Conservation (phyloP, 2,329 filamentous ascomycete species). For the Dendrostoma leiphaemia region DNA sequence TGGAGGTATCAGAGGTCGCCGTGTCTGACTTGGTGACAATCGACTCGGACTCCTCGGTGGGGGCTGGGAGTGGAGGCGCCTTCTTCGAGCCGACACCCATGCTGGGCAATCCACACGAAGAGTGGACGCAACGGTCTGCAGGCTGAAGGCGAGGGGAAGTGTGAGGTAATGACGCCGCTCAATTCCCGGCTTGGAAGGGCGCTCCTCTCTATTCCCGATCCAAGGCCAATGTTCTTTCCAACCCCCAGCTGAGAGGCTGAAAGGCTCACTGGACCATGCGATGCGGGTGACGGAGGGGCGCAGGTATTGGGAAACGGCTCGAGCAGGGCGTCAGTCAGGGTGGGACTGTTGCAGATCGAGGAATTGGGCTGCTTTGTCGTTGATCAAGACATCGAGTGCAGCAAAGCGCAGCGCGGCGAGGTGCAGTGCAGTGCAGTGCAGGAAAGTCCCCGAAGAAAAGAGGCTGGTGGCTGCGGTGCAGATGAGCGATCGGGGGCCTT, state of each 20-base stretch:
- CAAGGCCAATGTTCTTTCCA: constrained; percentile 15
- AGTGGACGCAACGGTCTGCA: too few relatives aligned
- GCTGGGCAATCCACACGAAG: constrained; percentile 29
- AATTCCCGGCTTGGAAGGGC: constrained; percentile 13
- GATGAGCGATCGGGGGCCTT: not conserved
- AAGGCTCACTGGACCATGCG: constrained; percentile 18
- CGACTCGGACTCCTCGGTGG: constrained; percentile 68
- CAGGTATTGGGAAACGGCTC: constrained; percentile 3
- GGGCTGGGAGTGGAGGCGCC: constrained; percentile 70
- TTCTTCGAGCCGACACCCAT: constrained; percentile 57
- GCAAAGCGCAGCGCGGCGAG: constrained; percentile 9
- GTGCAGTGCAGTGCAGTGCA: constrained; percentile 5
- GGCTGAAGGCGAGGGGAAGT: constrained; percentile 12
- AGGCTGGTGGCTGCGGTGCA: not conserved
- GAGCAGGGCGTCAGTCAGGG: not conserved
- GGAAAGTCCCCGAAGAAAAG: not conserved
- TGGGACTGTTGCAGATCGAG: constrained; percentile 15
- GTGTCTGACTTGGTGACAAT: constrained; percentile 57
- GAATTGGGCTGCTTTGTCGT: constrained; percentile 14
- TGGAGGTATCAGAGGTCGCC: constrained; percentile 63
- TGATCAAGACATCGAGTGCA: constrained; percentile 21
- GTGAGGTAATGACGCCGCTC: constrained; percentile 20
- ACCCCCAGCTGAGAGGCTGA: not conserved
- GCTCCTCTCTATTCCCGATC: constrained; percentile 10
- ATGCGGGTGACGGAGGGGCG: constrained; percentile 15